Conservation (phyloP, 441 rosid genomes). For the Geranium incanum region DNA sequence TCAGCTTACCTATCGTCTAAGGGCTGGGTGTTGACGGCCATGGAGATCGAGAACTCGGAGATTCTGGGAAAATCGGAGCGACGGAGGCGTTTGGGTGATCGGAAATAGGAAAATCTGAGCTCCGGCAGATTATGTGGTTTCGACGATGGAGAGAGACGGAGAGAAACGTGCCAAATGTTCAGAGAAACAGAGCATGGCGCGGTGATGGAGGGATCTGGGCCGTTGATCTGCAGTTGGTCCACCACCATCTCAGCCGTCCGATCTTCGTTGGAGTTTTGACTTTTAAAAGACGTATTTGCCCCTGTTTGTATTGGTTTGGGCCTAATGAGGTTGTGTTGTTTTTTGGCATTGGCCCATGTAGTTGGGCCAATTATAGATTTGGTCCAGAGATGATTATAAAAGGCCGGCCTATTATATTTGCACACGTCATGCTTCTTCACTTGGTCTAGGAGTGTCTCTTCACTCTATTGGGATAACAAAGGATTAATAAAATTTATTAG, state of each 20-base stretch:
- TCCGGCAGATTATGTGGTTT: neutral
- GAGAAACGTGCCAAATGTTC: neutral
- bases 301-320: neutral
- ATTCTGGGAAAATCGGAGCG: slow-evolving; percentile 1
- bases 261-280: neutral
- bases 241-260: neutral
- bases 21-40: slow-evolving; percentile 27
- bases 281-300: neutral
- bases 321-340: neutral
- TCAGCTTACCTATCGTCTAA: slow-evolving; percentile 27
- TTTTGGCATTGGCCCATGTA: neutral
- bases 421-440: too few relatives aligned
- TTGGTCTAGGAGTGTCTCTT: too few relatives aligned
- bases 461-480: too few relatives aligned
- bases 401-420: too few relatives aligned
- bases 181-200: neutral
- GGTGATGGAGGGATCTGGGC: neutral
- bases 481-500: too few relatives aligned
- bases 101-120: neutral
- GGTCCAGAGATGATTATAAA: too few relatives aligned
- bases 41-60: slow-evolving; percentile 14
- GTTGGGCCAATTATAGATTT: too few relatives aligned
- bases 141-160: neutral
- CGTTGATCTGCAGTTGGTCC: neutral
- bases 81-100: neutral